Conservation (phyloP, 106 monocot species). For the Chionographis japonica region DNA sequence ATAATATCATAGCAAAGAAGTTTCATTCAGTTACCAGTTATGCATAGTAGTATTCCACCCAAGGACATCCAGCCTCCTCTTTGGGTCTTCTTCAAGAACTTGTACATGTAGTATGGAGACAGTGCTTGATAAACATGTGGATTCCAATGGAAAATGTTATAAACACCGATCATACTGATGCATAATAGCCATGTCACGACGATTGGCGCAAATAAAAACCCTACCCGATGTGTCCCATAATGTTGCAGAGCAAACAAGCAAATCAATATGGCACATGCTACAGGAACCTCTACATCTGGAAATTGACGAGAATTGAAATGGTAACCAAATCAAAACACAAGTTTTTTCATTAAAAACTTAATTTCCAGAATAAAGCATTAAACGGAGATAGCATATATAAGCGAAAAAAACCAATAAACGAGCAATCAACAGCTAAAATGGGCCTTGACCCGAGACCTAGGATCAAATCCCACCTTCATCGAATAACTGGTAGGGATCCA, state of each 20-base stretch:
- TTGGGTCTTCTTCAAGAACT: constrained; percentile 88
- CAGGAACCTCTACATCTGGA: constrained; percentile 92
- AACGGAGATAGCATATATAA: background rate
- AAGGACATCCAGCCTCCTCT: constrained; percentile 94
- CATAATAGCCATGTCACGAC: constrained; percentile 85
- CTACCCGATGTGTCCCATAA: constrained; percentile 89
- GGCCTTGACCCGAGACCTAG: too few relatives aligned
- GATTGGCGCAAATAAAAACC: constrained; percentile 91
- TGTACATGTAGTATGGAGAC: constrained; percentile 94
- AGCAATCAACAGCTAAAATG: too few relatives aligned
- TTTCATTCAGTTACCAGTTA: constrained; percentile 56
- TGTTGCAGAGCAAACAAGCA: constrained; percentile 88
- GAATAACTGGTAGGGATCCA: too few relatives aligned
- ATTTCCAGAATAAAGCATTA: background rate
- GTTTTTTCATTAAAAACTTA: background rate
- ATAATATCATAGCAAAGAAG: background rate
- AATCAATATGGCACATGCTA: constrained; percentile 72
- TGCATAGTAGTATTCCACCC: constrained; percentile 89
- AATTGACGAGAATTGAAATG: background rate
- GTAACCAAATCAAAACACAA: constrained; percentile 1
- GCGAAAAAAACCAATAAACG: too few relatives aligned
- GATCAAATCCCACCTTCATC: too few relatives aligned
- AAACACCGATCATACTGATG: constrained; percentile 84
- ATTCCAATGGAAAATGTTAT: constrained; percentile 90
- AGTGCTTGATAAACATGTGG: constrained; percentile 80